A percentile compares a stretch with the other conserved stretches of the same genome.
These are phyloP conservation scores for Fusarium succisae DNA, from an alignment of 2,329 filamentous ascomycete species.

Conservation along the genomic window DNA sequence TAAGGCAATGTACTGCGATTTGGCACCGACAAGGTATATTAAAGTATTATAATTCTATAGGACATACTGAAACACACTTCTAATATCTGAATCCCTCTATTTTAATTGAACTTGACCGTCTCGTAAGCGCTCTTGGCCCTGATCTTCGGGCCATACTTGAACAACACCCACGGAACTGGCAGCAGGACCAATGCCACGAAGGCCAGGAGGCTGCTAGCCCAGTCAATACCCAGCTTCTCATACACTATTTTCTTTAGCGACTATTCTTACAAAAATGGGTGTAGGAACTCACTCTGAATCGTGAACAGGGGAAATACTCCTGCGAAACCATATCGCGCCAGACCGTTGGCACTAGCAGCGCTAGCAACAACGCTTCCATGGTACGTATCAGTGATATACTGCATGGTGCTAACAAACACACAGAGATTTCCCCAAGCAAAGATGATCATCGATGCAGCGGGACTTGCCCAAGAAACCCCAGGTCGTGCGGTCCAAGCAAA, in stretches of 20 bases:
- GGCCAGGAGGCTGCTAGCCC: constrained; percentile 58
- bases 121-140: constrained; percentile 33
- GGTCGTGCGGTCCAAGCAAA: constrained; percentile 65
- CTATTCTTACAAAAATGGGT: accelerated
- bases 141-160: constrained; percentile 54
- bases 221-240: constrained; percentile 53
- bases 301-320: constrained; percentile 70
- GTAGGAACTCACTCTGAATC: constrained; percentile 58
- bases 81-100: not conserved
- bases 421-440: constrained; percentile 70
- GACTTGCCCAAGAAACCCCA: constrained; percentile 59
- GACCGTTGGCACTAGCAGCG: constrained; percentile 66
- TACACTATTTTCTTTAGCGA: constrained; percentile 49
- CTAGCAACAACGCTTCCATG: constrained; percentile 64
- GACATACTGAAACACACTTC: not conserved
- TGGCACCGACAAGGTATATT: not conserved
- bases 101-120: constrained; percentile 1
- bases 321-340: constrained; percentile 65
- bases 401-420: constrained; percentile 63
- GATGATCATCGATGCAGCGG: constrained; percentile 60
- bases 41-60: not conserved
- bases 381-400: constrained; percentile 67
- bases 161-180: constrained; percentile 63
- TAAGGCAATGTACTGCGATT: constrained; percentile 31
- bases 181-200: constrained; percentile 59